A percentile compares a stretch with the other conserved stretches of the same genome.
These are phyloP conservation scores for Cutaneotrichosporon daszewskae DNA, from an alignment of 1,284 basidiomycete genomes.

Conservation along the genomic window DNA sequence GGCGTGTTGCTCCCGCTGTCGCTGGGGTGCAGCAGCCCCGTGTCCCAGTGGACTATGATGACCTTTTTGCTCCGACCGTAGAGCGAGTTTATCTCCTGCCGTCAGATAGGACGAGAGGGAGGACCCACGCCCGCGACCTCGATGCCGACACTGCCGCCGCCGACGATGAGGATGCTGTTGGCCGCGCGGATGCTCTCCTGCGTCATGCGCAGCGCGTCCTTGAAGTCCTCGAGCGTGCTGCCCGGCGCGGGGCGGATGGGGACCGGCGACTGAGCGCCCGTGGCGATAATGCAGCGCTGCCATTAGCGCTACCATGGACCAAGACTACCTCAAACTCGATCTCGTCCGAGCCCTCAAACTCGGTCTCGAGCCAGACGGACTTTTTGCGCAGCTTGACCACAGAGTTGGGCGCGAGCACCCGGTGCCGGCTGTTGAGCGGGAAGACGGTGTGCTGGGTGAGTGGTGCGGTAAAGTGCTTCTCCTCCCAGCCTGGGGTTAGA, in stretches of 20 bases:
- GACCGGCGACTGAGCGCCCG: conserved; percentile 37
- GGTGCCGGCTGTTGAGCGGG: conserved; percentile 26
- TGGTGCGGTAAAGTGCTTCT: conserved; percentile 33
- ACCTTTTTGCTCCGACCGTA: conserved; percentile 28
- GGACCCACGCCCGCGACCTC: conserved; percentile 49
- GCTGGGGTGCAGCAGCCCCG: conserved; percentile 27
- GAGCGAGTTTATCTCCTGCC: conserved; percentile 26
- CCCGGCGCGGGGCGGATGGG: conserved; percentile 39
- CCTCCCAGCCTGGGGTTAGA: conserved; percentile 38
- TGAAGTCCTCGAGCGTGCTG: conserved; percentile 22
- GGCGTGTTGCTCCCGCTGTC: conserved; percentile 13
- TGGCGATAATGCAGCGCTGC: conserved; percentile 40
- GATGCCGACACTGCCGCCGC: conserved; percentile 50
- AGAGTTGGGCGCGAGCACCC: conserved; percentile 35
- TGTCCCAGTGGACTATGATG: conserved; percentile 25
- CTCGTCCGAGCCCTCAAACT: conserved; percentile 40
- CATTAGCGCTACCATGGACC: background rate
- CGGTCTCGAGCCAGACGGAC: conserved; percentile 38
- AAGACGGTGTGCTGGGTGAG: conserved; percentile 40
- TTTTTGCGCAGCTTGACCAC: conserved; percentile 41
- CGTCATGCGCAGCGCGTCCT: conserved; percentile 20
- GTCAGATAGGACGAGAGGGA: too few relatives aligned
- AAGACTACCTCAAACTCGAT: conserved; percentile 43
- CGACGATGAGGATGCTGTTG: conserved; percentile 43
- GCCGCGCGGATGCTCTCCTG: conserved; percentile 19